phyloP scores from a whole-genome alignment of 208 protist species.

The Crithidia mellificae region DNA sequence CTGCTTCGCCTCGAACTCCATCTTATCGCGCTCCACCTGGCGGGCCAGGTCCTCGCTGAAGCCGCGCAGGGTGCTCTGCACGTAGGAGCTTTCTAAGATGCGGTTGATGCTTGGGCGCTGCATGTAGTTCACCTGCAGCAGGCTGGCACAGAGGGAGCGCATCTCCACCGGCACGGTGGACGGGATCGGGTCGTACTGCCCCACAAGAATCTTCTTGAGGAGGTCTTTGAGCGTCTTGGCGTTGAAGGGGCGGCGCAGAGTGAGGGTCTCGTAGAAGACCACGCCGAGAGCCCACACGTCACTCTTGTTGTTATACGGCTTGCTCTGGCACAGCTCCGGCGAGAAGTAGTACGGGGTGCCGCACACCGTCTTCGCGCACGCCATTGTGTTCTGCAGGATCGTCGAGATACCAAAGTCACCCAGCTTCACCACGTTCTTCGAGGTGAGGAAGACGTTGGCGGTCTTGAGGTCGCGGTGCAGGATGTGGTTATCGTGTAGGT shows the following conservation, averaged over 20 bases:
- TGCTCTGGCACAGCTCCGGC: constrained; percentile 94
- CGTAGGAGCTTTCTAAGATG: constrained; percentile 84
- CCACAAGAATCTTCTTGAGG: constrained; percentile 89
- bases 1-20: constrained; percentile 72
- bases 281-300: constrained; percentile 93
- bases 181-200: constrained; percentile 88
- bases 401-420: constrained; percentile 94
- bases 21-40: constrained; percentile 84
- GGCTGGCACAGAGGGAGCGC: constrained; percentile 71
- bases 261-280: constrained; percentile 91
- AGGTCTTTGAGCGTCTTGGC: constrained; percentile 89
- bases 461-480: constrained; percentile 92
- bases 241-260: constrained; percentile 90
- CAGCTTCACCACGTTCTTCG: constrained; percentile 87
- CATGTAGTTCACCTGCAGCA: constrained; percentile 82
- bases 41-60: constrained; percentile 85
- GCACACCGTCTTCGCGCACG: constrained; percentile 92
- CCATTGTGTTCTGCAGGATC: constrained; percentile 91
- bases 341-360: constrained; percentile 97
- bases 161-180: constrained; percentile 75
- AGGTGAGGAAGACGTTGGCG: constrained; percentile 89
- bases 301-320: constrained; percentile 94
- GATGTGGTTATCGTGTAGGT: constrained; percentile 92
- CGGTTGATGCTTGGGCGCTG: constrained; percentile 89
- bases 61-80: constrained; percentile 75